A percentile compares a stretch with the other conserved stretches of the same genome.
Conservation (phyloP, 2,329 filamentous ascomycete genomes). For the Trichophyton rubrum region DNA sequence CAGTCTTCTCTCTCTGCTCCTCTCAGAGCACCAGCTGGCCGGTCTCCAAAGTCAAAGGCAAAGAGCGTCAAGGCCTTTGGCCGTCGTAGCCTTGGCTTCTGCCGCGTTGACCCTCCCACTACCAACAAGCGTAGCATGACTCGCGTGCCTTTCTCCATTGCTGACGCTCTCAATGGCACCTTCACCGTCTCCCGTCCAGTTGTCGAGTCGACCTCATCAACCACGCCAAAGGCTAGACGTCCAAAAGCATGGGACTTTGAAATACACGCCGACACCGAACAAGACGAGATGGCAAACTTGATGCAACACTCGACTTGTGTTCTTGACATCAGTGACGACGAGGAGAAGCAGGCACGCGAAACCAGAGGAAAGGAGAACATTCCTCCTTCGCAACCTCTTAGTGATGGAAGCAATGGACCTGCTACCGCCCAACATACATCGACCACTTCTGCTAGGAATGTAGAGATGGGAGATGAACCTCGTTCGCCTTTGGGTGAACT, state of each 20-base stretch:
- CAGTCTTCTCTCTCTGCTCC: constrained; percentile 39
- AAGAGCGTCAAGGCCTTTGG: constrained; percentile 55
- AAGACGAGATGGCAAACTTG: constrained; percentile 82
- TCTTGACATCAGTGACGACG: constrained; percentile 81
- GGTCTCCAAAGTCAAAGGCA: constrained; percentile 57
- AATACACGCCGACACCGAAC: constrained; percentile 82
- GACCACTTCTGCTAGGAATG: constrained; percentile 25
- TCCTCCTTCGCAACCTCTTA: constrained; percentile 43
- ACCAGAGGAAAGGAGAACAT: constrained; percentile 85
- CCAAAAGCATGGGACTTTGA: constrained; percentile 70
- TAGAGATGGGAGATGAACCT: constrained; percentile 51
- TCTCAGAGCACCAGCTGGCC: constrained; percentile 59
- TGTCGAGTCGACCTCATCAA: constrained; percentile 23
- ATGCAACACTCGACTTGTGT: constrained; percentile 82
- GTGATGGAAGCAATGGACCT: constrained; percentile 36
- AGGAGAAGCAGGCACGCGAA: constrained; percentile 48
- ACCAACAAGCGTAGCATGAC: constrained; percentile 34
- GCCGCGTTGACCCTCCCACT: constrained; percentile 59
- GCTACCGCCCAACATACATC: constrained; percentile 43
- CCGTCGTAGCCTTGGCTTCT: constrained; percentile 53
- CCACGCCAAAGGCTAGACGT: constrained; percentile 42
- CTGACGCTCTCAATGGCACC: constrained; percentile 71
- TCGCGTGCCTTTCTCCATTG: constrained; percentile 66
- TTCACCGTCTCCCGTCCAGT: constrained; percentile 32
- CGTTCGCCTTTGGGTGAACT: constrained; percentile 56